Conservation (phyloP, 345 rosid species). For the Aethionema arabicum region DNA sequence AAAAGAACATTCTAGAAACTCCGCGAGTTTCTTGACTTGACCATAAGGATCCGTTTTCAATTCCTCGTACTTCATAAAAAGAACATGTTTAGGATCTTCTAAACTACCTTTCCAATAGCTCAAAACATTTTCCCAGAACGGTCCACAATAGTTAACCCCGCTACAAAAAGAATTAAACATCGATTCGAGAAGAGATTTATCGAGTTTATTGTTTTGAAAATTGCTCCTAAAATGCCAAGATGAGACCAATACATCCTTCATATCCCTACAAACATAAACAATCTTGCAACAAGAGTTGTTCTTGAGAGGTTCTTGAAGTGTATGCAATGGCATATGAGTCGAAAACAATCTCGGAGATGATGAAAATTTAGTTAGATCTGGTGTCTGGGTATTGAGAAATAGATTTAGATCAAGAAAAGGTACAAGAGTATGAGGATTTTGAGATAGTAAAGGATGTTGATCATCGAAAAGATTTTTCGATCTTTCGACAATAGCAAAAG, state of each 20-base stretch:
- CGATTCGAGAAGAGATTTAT: constrained; percentile 29
- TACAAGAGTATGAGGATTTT: constrained; percentile 48
- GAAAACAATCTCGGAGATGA: constrained; percentile 47
- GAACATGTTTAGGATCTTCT: constrained; percentile 32
- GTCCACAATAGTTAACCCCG: constrained; percentile 43
- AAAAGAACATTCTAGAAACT: constrained; percentile 42
- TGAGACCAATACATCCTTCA: constrained; percentile 49
- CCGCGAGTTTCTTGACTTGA: constrained; percentile 32
- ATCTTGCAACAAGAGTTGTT: constrained; percentile 43
- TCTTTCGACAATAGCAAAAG: constrained; percentile 40
- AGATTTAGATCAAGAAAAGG: constrained; percentile 39
- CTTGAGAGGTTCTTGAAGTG: constrained; percentile 37
- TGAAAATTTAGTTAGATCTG: constrained; percentile 23
- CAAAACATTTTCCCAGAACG: constrained; percentile 50
- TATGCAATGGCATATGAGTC: constrained; percentile 41
- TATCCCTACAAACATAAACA: constrained; percentile 52
- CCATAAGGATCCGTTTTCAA: constrained; percentile 29
- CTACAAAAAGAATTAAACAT: constrained; percentile 38
- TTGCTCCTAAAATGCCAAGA: constrained; percentile 48
- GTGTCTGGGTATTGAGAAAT: constrained; percentile 14
- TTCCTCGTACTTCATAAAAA: constrained; percentile 48
- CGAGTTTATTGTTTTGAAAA: constrained; percentile 8
- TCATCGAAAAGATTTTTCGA: constrained; percentile 5
- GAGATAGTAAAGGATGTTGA: constrained; percentile 41
- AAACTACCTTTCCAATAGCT: constrained; percentile 44